phyloP scores from a whole-genome alignment of 768 basidiomycete genomes.

The Cytidiella melzeri region DNA sequence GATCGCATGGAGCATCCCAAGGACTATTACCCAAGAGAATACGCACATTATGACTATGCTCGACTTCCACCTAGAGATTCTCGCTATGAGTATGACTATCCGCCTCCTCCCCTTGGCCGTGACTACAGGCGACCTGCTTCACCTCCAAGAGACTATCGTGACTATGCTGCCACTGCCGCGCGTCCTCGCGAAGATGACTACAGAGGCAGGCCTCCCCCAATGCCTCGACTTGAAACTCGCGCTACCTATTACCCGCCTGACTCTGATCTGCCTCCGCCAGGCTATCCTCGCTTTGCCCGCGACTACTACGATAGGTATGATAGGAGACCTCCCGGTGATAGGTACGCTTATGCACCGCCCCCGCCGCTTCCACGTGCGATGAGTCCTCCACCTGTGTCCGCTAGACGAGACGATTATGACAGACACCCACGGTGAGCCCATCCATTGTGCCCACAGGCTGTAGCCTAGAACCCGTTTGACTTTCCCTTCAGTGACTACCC shows the following conservation, averaged over 20 bases:
- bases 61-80: constrained; percentile 46
- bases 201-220: constrained; percentile 46
- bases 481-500: constrained; percentile 46
- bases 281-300: constrained; percentile 49
- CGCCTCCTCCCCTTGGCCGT: constrained; percentile 39
- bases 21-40: constrained; percentile 44
- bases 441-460: constrained; percentile 1
- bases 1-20: constrained; percentile 50
- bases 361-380: constrained; percentile 44
- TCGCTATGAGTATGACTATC: constrained; percentile 53
- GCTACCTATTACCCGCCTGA: constrained; percentile 35
- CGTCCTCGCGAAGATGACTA: constrained; percentile 75
- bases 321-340: constrained; percentile 40
- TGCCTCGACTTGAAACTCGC: constrained; percentile 50
- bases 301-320: constrained; percentile 50
- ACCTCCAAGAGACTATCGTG: constrained; percentile 62
- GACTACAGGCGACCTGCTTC: constrained; percentile 58
- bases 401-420: constrained; percentile 63
- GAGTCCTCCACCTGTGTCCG: constrained; percentile 44
- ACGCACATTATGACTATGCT: constrained; percentile 42
- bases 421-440: constrained; percentile 49
- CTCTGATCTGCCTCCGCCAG: constrained; percentile 37
- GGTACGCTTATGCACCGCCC: constrained; percentile 34
- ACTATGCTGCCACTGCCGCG: constrained; percentile 45
- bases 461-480: constrained; percentile 1